Evolutionary conservation across 1,139 yeast species (phyloP), one percentile per base, ranked within the genome.

Genomic region (Meyerozyma athensensis): DNA sequence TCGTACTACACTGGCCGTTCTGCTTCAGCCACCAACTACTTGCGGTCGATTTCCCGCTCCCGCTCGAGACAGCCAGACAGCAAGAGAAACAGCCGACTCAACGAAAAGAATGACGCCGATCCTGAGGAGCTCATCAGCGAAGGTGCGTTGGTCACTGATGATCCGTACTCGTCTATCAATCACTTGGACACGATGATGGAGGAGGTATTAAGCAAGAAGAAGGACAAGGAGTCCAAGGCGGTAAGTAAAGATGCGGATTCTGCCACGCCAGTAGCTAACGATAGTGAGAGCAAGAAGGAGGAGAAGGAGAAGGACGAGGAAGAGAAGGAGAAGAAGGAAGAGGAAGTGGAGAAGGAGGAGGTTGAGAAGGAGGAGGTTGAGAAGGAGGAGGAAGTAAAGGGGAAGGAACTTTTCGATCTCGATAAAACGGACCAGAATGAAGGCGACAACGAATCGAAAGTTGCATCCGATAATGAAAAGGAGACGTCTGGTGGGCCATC

Each of bases 41-140:
- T 79, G 45, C 68, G 85, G 44, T 70, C 80, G 1, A 77, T 79
- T 36, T 79, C 85, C 1, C 67, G 84, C 54, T 78, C 85, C 2
- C 66, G 83, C 49, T 75, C 82, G 9, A 68, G 83, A 56, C 63
- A 58, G 35, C 62, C 62, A 22, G 52, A 47, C 26, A 31, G 49
- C 54, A 7, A 43, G 54, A 22, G 30, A 54, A 68, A 63, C 41
- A 36, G 40, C 33, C 30, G 24, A 13, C 34, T 39, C 21, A 58
- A 52, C 37, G 73, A 63, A 41, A 67, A 66, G 52, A 68, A 68
- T 49, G 74, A 68, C 49, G 68, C 74, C 18, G 59, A 65, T 41
- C 61, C 72, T 1, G 54, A 56, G 9, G 68, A 59, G 35, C 63
- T 71, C 43, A 62, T 53, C 19, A 59, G 58, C 38, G 75, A 69